Evolutionary conservation across 1,284 basidiomycete genomes (phyloP).

Genomic region (Ceraceosorus guamensis): DNA sequence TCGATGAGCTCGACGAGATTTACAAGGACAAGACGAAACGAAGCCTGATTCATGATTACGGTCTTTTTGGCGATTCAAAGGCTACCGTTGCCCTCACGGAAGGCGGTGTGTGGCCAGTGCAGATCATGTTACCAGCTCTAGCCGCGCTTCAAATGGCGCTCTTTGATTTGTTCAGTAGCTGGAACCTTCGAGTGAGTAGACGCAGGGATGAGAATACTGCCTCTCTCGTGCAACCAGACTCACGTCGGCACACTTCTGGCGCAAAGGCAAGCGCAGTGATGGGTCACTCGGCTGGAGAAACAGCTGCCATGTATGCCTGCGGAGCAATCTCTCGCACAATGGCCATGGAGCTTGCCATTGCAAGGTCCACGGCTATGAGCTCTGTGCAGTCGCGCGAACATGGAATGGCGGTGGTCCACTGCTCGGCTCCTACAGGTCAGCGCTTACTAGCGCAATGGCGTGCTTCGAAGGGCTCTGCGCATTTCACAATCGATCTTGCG

Average conservation of each 20-base stretch:
- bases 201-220: too few species aligned
- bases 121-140: conserved; percentile 14
- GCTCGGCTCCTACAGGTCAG: neutral
- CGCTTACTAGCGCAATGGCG: too few species aligned
- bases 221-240: too few species aligned
- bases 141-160: conserved; percentile 19
- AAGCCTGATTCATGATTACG: conserved; percentile 11
- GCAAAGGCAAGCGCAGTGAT: conserved; percentile 11
- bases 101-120: conserved; percentile 14
- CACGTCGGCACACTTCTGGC: too few species aligned
- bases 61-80: conserved; percentile 11
- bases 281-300: conserved; percentile 21
- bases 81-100: too few species aligned
- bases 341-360: too few species aligned
- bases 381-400: too few species aligned
- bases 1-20: conserved; percentile 10
- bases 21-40: conserved; percentile 2
- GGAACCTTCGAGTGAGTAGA: too few species aligned
- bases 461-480: neutral
- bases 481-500: neutral
- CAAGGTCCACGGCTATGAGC: too few species aligned
- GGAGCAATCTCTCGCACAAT: too few species aligned
- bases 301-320: conserved; percentile 15
- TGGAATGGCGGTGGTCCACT: too few species aligned
- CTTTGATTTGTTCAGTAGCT: conserved; percentile 13